phyloP scores from a whole-genome alignment of 2,329 filamentous ascomycete genomes.

The Exophiala alcalophila region DNA sequence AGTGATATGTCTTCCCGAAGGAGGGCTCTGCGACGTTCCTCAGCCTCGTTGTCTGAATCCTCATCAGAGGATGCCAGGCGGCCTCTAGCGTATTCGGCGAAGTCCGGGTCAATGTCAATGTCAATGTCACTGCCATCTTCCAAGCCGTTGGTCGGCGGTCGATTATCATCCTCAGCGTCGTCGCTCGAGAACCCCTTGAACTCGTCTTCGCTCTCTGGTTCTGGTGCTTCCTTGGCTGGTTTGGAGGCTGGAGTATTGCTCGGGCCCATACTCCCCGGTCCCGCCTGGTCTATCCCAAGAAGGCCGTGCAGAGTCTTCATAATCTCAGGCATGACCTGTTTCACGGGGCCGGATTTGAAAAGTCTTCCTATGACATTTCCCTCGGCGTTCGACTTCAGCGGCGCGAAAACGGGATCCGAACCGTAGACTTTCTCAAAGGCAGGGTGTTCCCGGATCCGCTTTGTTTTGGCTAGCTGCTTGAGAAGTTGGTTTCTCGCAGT shows the following conservation, averaged over 20 bases:
- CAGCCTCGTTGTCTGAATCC: conserved; percentile 7
- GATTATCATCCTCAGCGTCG: conserved; percentile 5
- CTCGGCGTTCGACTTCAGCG: conserved; percentile 45
- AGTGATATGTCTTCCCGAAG: conserved; percentile 14
- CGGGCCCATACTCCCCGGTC: conserved; percentile 5
- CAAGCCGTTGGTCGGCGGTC: background rate
- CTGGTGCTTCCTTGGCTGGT: conserved; percentile 20
- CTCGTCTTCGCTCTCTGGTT: conserved; percentile 24
- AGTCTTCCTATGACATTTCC: conserved; percentile 59
- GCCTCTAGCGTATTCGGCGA: conserved; percentile 10
- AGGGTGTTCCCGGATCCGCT: conserved; percentile 53
- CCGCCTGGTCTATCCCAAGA: conserved; percentile 34
- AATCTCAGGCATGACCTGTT: conserved; percentile 51
- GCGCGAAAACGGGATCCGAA: conserved; percentile 37
- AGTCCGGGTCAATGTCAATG: conserved; percentile 11
- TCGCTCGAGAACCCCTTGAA: conserved; percentile 31
- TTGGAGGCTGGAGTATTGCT: conserved; percentile 14
- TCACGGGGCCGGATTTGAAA: conserved; percentile 59
- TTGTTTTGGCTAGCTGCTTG: conserved; percentile 57
- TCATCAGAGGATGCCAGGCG: conserved; percentile 19
- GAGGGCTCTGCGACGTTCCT: too few species aligned
- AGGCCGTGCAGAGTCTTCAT: conserved; percentile 41
- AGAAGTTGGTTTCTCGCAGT: conserved; percentile 55
- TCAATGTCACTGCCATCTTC: conserved; percentile 1
- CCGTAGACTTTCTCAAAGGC: conserved; percentile 44